A percentile compares a stretch with the other conserved stretches of the same genome.
Conservation (phyloP, 805 yeast species). For the Saccharomycopsis oosterbeekiorum region DNA sequence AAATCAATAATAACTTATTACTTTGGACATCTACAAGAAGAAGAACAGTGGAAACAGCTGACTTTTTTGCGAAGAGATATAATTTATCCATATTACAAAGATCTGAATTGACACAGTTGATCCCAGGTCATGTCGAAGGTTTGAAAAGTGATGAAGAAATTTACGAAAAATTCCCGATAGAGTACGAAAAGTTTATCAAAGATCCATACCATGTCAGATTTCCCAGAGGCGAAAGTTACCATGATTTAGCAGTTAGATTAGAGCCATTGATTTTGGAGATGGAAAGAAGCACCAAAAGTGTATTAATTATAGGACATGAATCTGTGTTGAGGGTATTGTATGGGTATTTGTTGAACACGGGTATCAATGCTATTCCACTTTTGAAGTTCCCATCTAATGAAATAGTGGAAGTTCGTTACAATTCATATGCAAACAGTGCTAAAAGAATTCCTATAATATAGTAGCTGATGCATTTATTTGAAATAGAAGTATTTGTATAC, state of each 20-base stretch:
- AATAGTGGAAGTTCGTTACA: conserved; percentile 77
- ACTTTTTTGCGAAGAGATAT: conserved; percentile 44
- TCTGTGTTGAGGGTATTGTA: conserved; percentile 80
- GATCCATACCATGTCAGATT: conserved; percentile 93
- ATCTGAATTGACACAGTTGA: conserved; percentile 75
- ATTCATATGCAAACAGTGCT: conserved; percentile 73
- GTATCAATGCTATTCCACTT: conserved; percentile 76
- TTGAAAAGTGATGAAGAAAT: conserved; percentile 51
- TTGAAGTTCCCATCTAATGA: conserved; percentile 72
- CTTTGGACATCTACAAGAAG: conserved; percentile 95
- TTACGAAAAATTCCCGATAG: conserved; percentile 51
- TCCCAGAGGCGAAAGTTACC: conserved; percentile 90
- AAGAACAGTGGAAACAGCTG: conserved; percentile 74
- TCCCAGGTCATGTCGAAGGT: conserved; percentile 81
- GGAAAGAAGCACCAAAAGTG: conserved; percentile 84
- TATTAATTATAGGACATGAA: conserved; percentile 88
- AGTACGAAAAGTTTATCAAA: conserved; percentile 48
- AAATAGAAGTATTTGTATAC: neutral
- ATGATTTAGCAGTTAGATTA: conserved; percentile 87
- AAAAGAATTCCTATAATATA: conserved; percentile 29
- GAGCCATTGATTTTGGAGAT: conserved; percentile 90
- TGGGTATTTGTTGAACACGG: conserved; percentile 90
- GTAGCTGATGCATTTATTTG: neutral
- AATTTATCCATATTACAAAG: conserved; percentile 65
- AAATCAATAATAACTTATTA: conserved; percentile 31